Evolutionary conservation across 1,284 basidiomycete species (phyloP).

Genomic region (Leccinum ambiguum): DNA sequence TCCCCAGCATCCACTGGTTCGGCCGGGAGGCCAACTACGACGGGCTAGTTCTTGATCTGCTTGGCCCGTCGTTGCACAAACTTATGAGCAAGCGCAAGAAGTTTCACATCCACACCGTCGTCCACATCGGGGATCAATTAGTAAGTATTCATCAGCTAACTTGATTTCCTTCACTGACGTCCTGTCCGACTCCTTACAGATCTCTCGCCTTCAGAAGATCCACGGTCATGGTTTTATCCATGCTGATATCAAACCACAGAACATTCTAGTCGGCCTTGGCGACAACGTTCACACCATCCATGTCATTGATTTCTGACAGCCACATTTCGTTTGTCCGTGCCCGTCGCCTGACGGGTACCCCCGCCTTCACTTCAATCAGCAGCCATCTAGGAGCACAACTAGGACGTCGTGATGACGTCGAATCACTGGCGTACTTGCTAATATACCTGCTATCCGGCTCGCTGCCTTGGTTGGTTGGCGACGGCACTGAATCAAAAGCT

Average conservation of each 20-base stretch:
- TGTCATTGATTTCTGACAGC: neutral
- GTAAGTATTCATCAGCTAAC: neutral
- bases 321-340: neutral
- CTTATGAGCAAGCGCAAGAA: neutral
- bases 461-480: neutral
- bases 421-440: neutral
- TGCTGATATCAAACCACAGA: constrained; percentile 3
- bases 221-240: constrained; percentile 1
- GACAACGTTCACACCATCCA: neutral
- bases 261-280: neutral
- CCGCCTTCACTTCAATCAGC: neutral
- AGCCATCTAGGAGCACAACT: neutral
- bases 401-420: neutral
- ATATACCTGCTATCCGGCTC: neutral
- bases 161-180: neutral
- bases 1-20: neutral
- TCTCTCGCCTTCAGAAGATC: neutral
- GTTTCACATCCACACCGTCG: neutral
- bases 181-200: neutral
- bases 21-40: neutral
- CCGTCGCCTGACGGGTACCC: neutral
- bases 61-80: neutral
- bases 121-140: neutral
- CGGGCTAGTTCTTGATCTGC: neutral
- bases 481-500: no score